Conservation (phyloP, 371 early-diverging fungal genomes). For the Apophysomyces variabilis region DNA sequence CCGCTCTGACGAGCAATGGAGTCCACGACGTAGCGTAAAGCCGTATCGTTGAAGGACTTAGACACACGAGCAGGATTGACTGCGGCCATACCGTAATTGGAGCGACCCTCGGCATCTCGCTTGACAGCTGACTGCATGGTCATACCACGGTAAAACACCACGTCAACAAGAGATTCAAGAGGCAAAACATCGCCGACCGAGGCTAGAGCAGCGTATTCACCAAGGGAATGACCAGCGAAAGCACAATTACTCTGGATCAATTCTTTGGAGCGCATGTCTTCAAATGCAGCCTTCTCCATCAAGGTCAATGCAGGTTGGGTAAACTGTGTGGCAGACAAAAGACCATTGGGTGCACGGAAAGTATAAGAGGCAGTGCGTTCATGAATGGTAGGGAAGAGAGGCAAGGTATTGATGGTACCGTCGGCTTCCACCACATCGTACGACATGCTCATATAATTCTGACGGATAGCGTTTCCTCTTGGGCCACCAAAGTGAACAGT, state of each 20-base stretch:
- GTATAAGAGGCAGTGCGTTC: constrained; percentile 85
- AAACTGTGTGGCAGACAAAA: constrained; percentile 95
- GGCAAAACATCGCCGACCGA: constrained; percentile 90
- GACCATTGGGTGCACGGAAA: constrained; percentile 89
- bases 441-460: constrained; percentile 90
- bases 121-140: constrained; percentile 95
- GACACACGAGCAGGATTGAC: constrained; percentile 93
- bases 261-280: constrained; percentile 90
- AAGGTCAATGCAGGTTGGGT: constrained; percentile 93
- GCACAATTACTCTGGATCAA: constrained; percentile 83
- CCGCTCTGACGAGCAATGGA: constrained; percentile 79
- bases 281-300: constrained; percentile 93
- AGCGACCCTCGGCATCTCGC: constrained; percentile 82
- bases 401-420: constrained; percentile 74
- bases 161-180: constrained; percentile 87
- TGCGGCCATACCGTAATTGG: constrained; percentile 95
- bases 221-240: constrained; percentile 96
- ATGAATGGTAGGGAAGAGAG: constrained; percentile 90
- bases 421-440: constrained; percentile 84
- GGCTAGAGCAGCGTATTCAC: constrained; percentile 94
- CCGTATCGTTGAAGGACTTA: constrained; percentile 84
- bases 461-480: constrained; percentile 89
- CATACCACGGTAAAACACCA: constrained; percentile 97
- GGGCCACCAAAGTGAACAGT: constrained; percentile 95
- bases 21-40: constrained; percentile 81